phyloP scores from a whole-genome alignment of 1,284 basidiomycete genomes.

The Puccinia hordei region DNA sequence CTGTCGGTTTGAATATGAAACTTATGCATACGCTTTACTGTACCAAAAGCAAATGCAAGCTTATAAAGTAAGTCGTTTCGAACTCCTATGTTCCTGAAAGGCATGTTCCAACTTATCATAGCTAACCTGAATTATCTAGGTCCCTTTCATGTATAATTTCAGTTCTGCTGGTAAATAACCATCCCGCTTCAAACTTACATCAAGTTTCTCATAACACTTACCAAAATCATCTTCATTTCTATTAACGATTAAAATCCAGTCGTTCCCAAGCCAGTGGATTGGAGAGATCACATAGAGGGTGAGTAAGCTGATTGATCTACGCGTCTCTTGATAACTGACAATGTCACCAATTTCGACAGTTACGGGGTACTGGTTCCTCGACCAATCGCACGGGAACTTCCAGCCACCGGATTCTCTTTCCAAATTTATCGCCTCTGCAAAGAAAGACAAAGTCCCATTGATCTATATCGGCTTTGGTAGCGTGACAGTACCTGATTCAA shows the following conservation, averaged over 20 bases:
- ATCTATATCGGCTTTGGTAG: constrained; percentile 97
- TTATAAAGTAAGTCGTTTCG: constrained; percentile 48
- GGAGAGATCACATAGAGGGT: constrained; percentile 55
- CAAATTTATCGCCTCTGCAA: constrained; percentile 78
- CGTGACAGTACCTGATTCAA: constrained; percentile 50
- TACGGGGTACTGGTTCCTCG: constrained; percentile 56
- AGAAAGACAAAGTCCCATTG: constrained; percentile 75
- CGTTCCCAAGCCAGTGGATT: constrained; percentile 57
- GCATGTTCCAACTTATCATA: neutral
- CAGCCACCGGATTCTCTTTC: constrained; percentile 76
- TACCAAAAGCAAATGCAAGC: constrained; percentile 52
- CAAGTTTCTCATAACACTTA: neutral
- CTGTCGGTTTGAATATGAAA: neutral
- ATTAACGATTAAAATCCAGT: constrained; percentile 33
- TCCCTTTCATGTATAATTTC: constrained; percentile 58
- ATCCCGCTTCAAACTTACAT: neutral
- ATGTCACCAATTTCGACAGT: constrained; percentile 36
- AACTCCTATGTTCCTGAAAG: neutral
- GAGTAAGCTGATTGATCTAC: neutral
- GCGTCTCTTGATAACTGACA: neutral
- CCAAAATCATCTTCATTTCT: neutral
- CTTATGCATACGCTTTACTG: neutral
- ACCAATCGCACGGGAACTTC: constrained; percentile 75
- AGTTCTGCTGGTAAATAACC: constrained; percentile 51
- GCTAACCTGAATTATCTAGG: neutral